Base-by-base conservation (phyloP, 2,329 filamentous ascomycete genomes). In the Pyrenochaeta sp. region DNA sequence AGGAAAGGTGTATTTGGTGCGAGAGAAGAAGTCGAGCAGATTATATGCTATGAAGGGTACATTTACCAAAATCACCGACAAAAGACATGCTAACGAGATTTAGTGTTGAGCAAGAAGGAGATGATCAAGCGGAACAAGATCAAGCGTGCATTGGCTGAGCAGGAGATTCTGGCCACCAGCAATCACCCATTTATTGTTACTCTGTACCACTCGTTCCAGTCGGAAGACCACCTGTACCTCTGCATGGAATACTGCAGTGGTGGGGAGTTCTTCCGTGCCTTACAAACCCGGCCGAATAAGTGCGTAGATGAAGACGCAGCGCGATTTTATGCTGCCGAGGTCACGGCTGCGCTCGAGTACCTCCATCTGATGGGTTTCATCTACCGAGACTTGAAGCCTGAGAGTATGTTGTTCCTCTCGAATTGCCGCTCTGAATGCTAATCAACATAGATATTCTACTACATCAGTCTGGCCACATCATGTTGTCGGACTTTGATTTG, bases 61-160 rank as follows among this genome's bases (percentile, higher is more conserved):
- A 75, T 55, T 23, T 11, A 45, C 39, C 42, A 12, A 6, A 14
- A 37, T 15, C 20, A 27, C 41, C n/a, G 42, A 30, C 2, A 6
- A 17, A 30, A 37, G 48, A 18, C 39, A 20, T 50, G 35, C 73
- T 78, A 60, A 78, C 62, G 44, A 29, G 45, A 47, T 41, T 14
- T 72, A 98, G 95, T 99, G 5, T 76, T 99, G 77, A 98, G 93
- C 84, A 99, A 99, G 80, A 97, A 98, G 82, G 95, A 99, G 78
- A 99, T 99, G 95, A 99, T 99, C 78, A 99, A 99, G 82, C 90
- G 95, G 53, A 99, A 99, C 83, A 99, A 99, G 85, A 99, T 99
- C 81, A 99, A 99, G 85, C 88, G 95, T 73, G 95, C 95, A 12
- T 83, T 99, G 65, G 95, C 95, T 32, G 95, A 99, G 79, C 95